Evolutionary conservation across 2,329 filamentous ascomycete species (phyloP), one percentile per base, ranked within the genome.

Genomic region (Colletotrichum sublineola): DNA sequence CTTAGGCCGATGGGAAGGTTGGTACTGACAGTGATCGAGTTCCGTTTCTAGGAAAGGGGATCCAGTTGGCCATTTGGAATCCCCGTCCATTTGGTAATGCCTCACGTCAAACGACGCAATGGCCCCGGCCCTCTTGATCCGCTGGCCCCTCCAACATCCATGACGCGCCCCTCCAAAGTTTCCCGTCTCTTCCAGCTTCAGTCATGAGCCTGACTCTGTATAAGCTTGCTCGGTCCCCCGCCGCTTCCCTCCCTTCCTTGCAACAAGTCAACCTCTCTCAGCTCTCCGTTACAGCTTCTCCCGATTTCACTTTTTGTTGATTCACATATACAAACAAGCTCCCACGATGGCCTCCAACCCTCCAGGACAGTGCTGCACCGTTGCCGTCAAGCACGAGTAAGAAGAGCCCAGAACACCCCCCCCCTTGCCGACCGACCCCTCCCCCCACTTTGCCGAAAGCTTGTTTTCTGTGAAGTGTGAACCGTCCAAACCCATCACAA

Each of bases 381-480:
- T 85, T 66, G 88, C 87, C 71, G 80, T 86, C 72, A 86, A 84
- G 78, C 87, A 89, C 75, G 84, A 87, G 87, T 89, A 81, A 78
- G 87, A 44, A 36, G 24, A 9, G 9, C 56, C 29, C 18, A 55
- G 48, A 48, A 6, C 7, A 42, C 66, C 50, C 58, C 55, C 58
- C 55, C 58, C 57, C 24, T 24, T 24, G 33, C 33, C 63, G 20
- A 40, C 14, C 50, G 14, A 57, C 55, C 69, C 69, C 65, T 65
- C 61, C 66, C 71, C 71, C 67, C 71, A 67, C 46, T 71, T 57
- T 12, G 7, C 24, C 31, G 42, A 46, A 48, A 64, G 65, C 64
- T 68, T 53, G 52, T 29, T 31, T 31, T 15, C 33, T n/a, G 29
- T 15, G 50, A 36, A 40, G 48, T n/a, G 31, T 12, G 14, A 63